Evolutionary conservation across 345 rosid species (phyloP), one percentile per base, ranked within the genome.

Genomic region (Lumnitzera racemosa): DNA sequence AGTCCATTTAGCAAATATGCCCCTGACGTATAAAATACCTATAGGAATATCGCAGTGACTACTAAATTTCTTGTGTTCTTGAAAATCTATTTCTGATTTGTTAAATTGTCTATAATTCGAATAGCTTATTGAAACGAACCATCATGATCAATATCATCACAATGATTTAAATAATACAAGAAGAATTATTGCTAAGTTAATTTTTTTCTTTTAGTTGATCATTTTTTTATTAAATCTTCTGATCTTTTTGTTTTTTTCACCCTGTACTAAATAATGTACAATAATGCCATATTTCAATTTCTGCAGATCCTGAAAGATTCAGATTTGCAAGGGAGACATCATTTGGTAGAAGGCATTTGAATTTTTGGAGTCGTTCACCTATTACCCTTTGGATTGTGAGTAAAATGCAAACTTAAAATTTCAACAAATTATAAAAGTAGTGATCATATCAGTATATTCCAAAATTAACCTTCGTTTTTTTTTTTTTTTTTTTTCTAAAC

Each of bases 241-340:
- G 10, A 36, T 7, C 5, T 36, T 36, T 36, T 36, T 4, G 7
- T 56, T 27, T 15, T 20, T 20, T 20, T 20, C 20, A 20, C n/a
- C 2, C 13, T 23, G 36, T 31, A 29, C 41, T n/a, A 25, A 13
- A 13, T 27, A 13, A 56, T 13, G n/a, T 25, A 24, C 16, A 56
- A 13, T 56, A 48, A 11, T 4, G 12, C 2, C 15, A 15, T 31
- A 15, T 11, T 15, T 16, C 2, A 15, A 36, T 25, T 58, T 51
- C 47, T 70, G 51, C 67, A 94, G 99, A 94, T 77, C 99, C 99
- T 12, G 91, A 94, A 78, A 87, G 97, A 71, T 94, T 94, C 70
- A 77, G 98, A 63, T 89, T 87, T 68, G 84, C 98, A 67, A 92
- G 94, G 67, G 96, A 92, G 54, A 89, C 99, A 14, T 83, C 99